These are phyloP conservation scores for Rhinocladiella mackenziei DNA, from an alignment of 2,329 filamentous ascomycete genomes.

Conservation along the genomic window DNA sequence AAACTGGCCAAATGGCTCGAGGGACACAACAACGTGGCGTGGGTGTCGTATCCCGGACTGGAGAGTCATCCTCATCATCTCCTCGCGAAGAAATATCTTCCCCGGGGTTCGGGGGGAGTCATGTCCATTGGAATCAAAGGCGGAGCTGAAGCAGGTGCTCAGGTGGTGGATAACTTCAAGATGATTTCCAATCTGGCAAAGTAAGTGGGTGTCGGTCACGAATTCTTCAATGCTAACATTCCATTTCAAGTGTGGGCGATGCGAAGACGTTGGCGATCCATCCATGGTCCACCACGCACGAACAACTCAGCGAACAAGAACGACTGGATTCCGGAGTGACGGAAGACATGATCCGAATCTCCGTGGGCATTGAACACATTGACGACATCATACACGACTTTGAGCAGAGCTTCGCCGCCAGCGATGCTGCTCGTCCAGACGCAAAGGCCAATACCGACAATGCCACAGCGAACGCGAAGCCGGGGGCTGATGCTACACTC, in stretches of 20 bases:
- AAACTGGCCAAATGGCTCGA: constrained; percentile 78
- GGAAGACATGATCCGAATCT: constrained; percentile 82
- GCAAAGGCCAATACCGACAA: constrained; percentile 22
- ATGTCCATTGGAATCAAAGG: constrained; percentile 92
- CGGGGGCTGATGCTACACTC: constrained; percentile 24
- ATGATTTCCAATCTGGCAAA: constrained; percentile 94
- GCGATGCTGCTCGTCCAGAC: constrained; percentile 21
- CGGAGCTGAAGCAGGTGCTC: constrained; percentile 73
- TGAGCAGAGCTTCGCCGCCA: constrained; percentile 72
- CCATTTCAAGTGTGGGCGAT: constrained; percentile 67
- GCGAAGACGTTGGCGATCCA: constrained; percentile 87
- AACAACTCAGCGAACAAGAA: constrained; percentile 78
- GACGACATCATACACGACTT: constrained; percentile 92
- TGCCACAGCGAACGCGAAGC: constrained; percentile 16
- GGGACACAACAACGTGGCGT: constrained; percentile 75
- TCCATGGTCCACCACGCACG: constrained; percentile 85
- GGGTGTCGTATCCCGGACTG: constrained; percentile 92
- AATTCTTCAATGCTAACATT: constrained; percentile 4
- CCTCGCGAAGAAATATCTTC: constrained; percentile 80
- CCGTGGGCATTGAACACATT: constrained; percentile 86
- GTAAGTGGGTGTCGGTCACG: constrained; percentile 37
- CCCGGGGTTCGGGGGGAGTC: constrained; percentile 81
- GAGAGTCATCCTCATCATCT: constrained; percentile 75
- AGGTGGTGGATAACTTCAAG: constrained; percentile 91
- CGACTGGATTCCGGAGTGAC: constrained; percentile 71